phyloP scores from a whole-genome alignment of 2,329 filamentous ascomycete genomes.

The Aspergillus texensis region DNA sequence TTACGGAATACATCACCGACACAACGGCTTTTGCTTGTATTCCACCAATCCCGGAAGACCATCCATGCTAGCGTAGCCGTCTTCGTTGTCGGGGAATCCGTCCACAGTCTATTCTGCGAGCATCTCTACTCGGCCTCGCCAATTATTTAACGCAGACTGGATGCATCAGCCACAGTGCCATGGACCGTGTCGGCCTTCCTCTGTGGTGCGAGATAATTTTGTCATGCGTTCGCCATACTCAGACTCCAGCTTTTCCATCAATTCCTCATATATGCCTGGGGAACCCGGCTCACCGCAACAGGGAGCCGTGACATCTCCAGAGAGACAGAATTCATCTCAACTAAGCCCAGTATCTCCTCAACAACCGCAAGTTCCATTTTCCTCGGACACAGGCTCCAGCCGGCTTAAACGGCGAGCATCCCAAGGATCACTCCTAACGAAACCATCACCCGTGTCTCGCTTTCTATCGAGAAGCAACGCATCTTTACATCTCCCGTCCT shows the following conservation, averaged over 20 bases:
- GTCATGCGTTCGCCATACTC: slow-evolving; percentile 32
- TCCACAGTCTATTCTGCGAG: neutral
- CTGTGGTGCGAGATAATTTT: slow-evolving; percentile 27
- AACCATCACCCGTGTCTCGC: slow-evolving; percentile 38
- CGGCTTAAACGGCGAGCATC: slow-evolving; percentile 40
- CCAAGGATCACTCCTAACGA: slow-evolving; percentile 38
- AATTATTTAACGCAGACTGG: slow-evolving; percentile 24
- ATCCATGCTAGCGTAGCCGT: neutral
- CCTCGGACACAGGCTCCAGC: slow-evolving; percentile 22
- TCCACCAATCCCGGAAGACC: neutral
- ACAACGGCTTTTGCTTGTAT: neutral
- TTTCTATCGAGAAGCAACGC: slow-evolving; percentile 39
- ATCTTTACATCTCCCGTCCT: slow-evolving; percentile 55
- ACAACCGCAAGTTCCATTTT: slow-evolving; percentile 13
- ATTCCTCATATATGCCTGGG: slow-evolving; percentile 18
- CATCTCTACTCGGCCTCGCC: slow-evolving; percentile 9
- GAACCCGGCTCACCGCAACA: slow-evolving; percentile 20
- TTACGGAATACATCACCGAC: neutral
- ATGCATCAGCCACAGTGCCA: slow-evolving; percentile 37
- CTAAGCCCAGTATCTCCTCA: slow-evolving; percentile 25
- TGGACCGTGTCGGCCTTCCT: slow-evolving; percentile 32
- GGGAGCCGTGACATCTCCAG: slow-evolving; percentile 16
- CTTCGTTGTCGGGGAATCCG: neutral
- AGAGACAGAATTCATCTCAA: slow-evolving; percentile 16
- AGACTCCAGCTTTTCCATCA: slow-evolving; percentile 21